phyloP scores from a whole-genome alignment of 257 asterid genomes.

The Primulina eburnea region DNA sequence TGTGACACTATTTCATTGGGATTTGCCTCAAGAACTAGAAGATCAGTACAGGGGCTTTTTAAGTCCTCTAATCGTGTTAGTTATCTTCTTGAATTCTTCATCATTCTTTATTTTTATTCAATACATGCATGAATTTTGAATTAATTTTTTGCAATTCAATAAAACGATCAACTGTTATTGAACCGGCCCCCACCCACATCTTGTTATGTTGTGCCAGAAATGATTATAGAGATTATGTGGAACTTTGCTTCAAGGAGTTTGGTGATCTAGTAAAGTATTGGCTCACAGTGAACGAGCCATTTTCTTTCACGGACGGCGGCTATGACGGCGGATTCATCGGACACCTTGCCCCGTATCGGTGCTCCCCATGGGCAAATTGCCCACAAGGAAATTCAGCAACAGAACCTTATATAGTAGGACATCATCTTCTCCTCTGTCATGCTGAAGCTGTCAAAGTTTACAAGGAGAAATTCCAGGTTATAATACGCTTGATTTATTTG shows the following conservation, averaged over 20 bases:
- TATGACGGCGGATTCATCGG: conserved; percentile 46
- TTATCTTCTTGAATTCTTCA: not conserved
- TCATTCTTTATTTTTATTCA: not conserved
- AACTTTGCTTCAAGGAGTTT: conserved; percentile 51
- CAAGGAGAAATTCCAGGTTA: conserved; percentile 45
- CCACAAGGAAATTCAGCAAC: conserved; percentile 42
- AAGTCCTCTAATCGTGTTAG: conserved; percentile 58
- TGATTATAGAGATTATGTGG: conserved; percentile 47
- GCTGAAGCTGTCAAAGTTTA: conserved; percentile 42
- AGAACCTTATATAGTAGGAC: conserved; percentile 63
- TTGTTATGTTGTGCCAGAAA: conserved; percentile 30
- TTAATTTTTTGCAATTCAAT: too few relatives aligned
- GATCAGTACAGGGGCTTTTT: conserved; percentile 67
- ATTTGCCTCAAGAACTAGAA: conserved; percentile 69
- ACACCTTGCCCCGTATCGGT: conserved; percentile 45
- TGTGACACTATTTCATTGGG: conserved; percentile 71
- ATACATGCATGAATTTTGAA: not conserved
- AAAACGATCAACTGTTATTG: too few relatives aligned
- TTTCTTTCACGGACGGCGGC: conserved; percentile 26
- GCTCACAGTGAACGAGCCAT: conserved; percentile 56
- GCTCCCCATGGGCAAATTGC: conserved; percentile 48
- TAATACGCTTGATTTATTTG: too few relatives aligned
- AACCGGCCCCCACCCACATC: too few relatives aligned
- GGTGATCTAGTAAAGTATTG: conserved; percentile 62
- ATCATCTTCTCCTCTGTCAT: conserved; percentile 50